Evolutionary conservation across 2,329 filamentous ascomycete genomes (phyloP), one percentile per base, ranked within the genome.

Genomic region (Alternaria solani): DNA sequence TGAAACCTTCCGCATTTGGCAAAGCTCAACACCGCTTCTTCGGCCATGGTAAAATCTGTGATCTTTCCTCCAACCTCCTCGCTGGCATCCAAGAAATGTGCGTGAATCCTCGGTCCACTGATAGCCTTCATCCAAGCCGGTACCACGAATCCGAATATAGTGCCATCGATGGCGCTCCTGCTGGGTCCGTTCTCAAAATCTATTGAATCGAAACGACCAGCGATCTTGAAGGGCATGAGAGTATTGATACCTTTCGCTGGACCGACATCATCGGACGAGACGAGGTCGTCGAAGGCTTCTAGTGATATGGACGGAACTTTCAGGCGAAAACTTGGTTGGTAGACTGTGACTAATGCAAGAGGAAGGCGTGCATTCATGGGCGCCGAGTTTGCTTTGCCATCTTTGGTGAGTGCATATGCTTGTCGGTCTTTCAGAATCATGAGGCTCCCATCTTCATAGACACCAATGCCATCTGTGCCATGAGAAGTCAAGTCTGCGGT

Each of bases 1-100:
- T 81, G 80, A 57, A 81, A 80, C 38, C 79, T 71, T 12, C 79
- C 80, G 44, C 77, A 80, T 56, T 79, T 80, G 2, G 77, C 75
- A 71, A 76, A 81, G 39, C 75, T 72, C 54, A 82, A 57, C 18
- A 60, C 69, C 11, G 70, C 75, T 23, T 72, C 75, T 3, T 75
- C 74, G 0, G 63, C 71, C 36, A 74, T 77, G 58, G 76, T 75
- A 54, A 82, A 81, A 32, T 80, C 74, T 20, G 68, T 58, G 8
- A 81, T 75, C 23, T 70, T 67, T 0, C 79, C 80, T 4, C 79
- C 80, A 16, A 68, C 62, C 51, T 68, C 70, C 53, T 74, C 75
- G 23, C 59, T 66, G 3, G 68, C 65, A 18, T 67, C 70, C 28
- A 72, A 14, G 6, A 78, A 81, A 61, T 77, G 75, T 32, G 75